Evolutionary conservation across 345 rosid genomes (phyloP), one percentile per base, ranked within the genome.

Genomic region (Murraya paniculata): DNA sequence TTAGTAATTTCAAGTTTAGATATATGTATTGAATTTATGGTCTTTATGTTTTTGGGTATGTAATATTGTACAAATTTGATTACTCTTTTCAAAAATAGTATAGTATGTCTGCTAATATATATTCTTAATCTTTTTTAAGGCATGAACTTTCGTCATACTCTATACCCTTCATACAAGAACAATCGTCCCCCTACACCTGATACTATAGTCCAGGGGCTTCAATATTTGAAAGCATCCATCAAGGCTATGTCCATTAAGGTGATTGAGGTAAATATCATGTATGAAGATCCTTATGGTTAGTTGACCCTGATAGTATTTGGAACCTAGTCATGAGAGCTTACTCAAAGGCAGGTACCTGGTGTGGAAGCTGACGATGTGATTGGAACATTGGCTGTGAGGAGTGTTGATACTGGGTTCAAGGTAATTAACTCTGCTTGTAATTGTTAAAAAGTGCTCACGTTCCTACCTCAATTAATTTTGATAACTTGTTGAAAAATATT

Each of bases 281-380:
- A n/a, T 35, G 38, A 60, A 45, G 59, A 64, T 72, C 64, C 36
- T 53, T 76, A 6, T 60, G 62, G 30, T 77, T 66, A 53, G 7
- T 68, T 80, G 53, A 27, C 73, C 39, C 24, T 75, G 67, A 21
- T 84, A 24, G 11, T 82, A 21, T 71, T 74, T 59, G n/a, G 66
- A 82, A 61, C 80, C 70, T 82, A 71, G 82, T 77, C 68, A 77
- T 78, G 60, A 78, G 50, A 78, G 79, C 78, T 74, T 77, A 73
- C 66, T 60, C 31, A 53, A 86, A 79, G 84, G 74, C 87, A 95
- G 98, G 95, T 94, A 78, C 94, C 97, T 58, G 98, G 99, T 72
- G 99, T 96, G 76, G 99, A 96, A 90, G 99, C 99, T 66, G 98
- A 94, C 81, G 99, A 96, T 78, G 99, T 96, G 74, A 92, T 96